Evolutionary conservation across 2,329 filamentous ascomycete genomes (phyloP), one percentile per base, ranked within the genome.

Genomic region (Diplodia mutila): DNA sequence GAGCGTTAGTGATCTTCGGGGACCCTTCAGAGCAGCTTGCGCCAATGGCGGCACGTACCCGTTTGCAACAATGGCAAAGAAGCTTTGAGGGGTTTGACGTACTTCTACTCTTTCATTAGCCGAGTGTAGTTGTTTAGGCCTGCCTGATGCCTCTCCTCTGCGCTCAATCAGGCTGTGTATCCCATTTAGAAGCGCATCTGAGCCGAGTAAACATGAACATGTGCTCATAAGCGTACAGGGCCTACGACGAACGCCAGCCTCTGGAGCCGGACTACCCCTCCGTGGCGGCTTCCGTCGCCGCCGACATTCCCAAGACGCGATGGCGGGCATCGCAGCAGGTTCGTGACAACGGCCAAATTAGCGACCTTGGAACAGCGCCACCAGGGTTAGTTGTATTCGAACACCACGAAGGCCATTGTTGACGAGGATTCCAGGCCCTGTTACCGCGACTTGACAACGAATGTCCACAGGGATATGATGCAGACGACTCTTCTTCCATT

Each of bases 371-470:
- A 67, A 69, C 29, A 67, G 73, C 61, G 71, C 71, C 67, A 72
- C 70, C 46, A 67, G 48, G 67, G 70, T 52, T 5, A 66, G 53
- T 9, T 21, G 29, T n/a, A 9, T 23, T 34, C 3, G 14, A 18
- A 21, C 4, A 18, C 6, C 8, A 4, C 2, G 21, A 25, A 25
- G n/a, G 3, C 12, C 37, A 11, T 8, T 16, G 18, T 48, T 53
- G 48, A 61, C 29, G 46, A 29, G 23, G 7, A 8, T 0, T 3
- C 4, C 55, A 85, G 83, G 1, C 84, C 85, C 9, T 86, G 84
- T 69, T 87, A 87, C 69, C 74, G 81, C 18, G 83, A 83, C 9
- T 73, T 87, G 8, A 82, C 77, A 65, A 87, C 86, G 71, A 87
- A 87, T 68, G 83, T 87, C 18, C 79, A 81, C 6, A 86, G 85